Base-by-base conservation (phyloP, 2,329 filamentous ascomycete species). In the Calonectria ilicicola region DNA sequence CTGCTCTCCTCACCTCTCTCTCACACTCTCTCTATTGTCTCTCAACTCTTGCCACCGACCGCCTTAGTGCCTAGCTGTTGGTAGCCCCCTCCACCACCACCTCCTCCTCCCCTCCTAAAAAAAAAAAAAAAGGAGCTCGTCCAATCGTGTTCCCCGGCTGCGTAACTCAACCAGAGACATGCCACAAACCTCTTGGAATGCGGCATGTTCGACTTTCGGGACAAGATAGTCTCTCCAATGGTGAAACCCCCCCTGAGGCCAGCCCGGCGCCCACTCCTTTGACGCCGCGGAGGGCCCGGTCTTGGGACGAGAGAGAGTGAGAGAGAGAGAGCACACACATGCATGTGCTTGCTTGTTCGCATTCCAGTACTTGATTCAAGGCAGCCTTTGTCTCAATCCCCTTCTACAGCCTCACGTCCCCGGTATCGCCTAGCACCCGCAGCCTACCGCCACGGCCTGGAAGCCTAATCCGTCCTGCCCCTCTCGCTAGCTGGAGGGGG, bases 291-390 rank as follows among this genome's bases (percentile, higher is more conserved):
- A 40, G 67, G 32, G n/a, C 35, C 46, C 47, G 44, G 29, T 29
- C 29, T 38, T 56, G 51, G 19, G 21, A 19, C 19, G 17, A n/a
- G 29, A n/a, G n/a, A n/a, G n/a, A n/a, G n/a, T n/a, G n/a, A n/a
- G n/a, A n/a, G n/a, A n/a, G n/a, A n/a, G 27, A 35, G 26, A 29
- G 23, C 19, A 35, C 10, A 38, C 49, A 8, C 49, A 56, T 32
- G 49, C 27, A 32, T 19, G 27, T n/a, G 29, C 29, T 32, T n/a
- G 29, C 29, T 32, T 35, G 3, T 27, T 49, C 17, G 49, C 67
- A 70, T 70, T 66, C 68, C 68, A 70, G 68, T 51, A 32, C 68
- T 60, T 66, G 68, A 70, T 70, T 70, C 68, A 66, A 56, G 51
- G 19, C 32, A 21, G n/a, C 29, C 17, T 10, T 15, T 58, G 51